A percentile compares a stretch with the other conserved stretches of the same genome.
These are phyloP conservation scores for Taphrina betulina DNA, from an alignment of 1,139 yeast species.

Conservation along the genomic window DNA sequence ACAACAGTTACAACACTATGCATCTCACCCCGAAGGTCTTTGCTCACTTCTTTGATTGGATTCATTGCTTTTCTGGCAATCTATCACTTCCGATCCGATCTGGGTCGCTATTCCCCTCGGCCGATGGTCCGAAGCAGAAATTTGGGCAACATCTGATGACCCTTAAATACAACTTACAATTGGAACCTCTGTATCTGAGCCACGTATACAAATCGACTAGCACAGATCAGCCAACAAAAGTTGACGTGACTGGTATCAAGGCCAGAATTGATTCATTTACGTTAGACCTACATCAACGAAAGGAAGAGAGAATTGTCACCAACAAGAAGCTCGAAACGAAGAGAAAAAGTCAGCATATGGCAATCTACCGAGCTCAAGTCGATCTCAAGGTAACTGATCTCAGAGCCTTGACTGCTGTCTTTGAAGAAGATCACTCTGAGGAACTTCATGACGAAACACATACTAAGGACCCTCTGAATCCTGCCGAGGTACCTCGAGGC, in stretches of 20 bases:
- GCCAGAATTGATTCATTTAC: conserved; percentile 64
- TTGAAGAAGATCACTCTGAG: conserved; percentile 1
- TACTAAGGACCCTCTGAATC: conserved; percentile 30
- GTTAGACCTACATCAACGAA: conserved; percentile 82
- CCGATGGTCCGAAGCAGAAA: conserved; percentile 51
- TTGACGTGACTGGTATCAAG: conserved; percentile 68
- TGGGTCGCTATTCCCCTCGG: conserved; percentile 63
- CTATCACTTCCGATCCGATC: conserved; percentile 72
- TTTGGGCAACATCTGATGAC: conserved; percentile 78
- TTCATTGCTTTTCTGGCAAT: conserved; percentile 70
- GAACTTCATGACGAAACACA: not conserved
- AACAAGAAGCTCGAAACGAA: conserved; percentile 60
- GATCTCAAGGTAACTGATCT: conserved; percentile 71
- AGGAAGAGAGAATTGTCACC: conserved; percentile 62
- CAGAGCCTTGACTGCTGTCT: conserved; percentile 61
- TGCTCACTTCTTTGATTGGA: conserved; percentile 75
- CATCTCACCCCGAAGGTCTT: conserved; percentile 73
- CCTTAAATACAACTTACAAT: conserved; percentile 70
- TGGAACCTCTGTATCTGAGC: conserved; percentile 71
- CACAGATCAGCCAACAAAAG: conserved; percentile 48
- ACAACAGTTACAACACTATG: conserved; percentile 58
- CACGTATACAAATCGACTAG: conserved; percentile 65
- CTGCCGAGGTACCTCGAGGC: conserved; percentile 15
- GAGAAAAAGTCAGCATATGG: conserved; percentile 58
- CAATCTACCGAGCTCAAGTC: conserved; percentile 73